Conservation (phyloP, 2,329 filamentous ascomycete species). For the Aspergillus calidoustus region DNA sequence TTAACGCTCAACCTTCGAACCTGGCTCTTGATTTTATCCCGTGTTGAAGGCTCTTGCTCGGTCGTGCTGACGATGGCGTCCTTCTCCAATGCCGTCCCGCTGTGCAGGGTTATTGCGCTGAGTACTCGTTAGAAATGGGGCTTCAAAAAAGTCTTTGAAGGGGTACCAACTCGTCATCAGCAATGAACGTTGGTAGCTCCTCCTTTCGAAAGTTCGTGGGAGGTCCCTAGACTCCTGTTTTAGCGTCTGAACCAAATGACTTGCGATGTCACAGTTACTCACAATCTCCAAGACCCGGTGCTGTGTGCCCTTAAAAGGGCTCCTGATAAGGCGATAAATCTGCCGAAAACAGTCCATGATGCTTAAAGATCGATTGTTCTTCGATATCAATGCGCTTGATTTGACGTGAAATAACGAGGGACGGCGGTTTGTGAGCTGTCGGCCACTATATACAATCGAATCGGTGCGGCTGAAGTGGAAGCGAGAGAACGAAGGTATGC, state of each 20-base stretch:
- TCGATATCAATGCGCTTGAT: neutral
- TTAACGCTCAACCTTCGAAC: slow-evolving; percentile 37
- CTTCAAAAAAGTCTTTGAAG: slow-evolving; percentile 16
- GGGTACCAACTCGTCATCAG: slow-evolving; percentile 44
- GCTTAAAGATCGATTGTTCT: neutral
- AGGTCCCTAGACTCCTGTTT: slow-evolving; percentile 35
- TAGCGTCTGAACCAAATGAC: neutral
- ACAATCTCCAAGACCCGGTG: slow-evolving; percentile 43
- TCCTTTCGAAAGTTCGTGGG: slow-evolving; percentile 51
- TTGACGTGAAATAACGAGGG: slow-evolving; percentile 14
- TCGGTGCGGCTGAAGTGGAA: slow-evolving; percentile 14
- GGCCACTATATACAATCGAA: slow-evolving; percentile 21
- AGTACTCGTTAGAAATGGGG: slow-evolving; percentile 32
- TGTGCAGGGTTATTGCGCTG: slow-evolving; percentile 42
- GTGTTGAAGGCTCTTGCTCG: slow-evolving; percentile 33
- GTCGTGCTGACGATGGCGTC: slow-evolving; percentile 31
- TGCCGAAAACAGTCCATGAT: slow-evolving; percentile 44
- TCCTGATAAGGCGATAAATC: slow-evolving; percentile 39
- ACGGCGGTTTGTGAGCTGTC: slow-evolving; percentile 7
- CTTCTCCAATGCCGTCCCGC: slow-evolving; percentile 37
- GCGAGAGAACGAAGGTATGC: slow-evolving; percentile 13
- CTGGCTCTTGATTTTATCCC: slow-evolving; percentile 34
- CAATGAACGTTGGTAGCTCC: slow-evolving; percentile 44
- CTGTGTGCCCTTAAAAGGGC: slow-evolving; percentile 36
- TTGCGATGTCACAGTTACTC: slow-evolving; percentile 13